Percentiles rank a stretch among this genome's conserved stretches.
Evolutionary conservation across 73 alveolate genomes (phyloP).

Genomic region (Paramecium sonneborni): DNA sequence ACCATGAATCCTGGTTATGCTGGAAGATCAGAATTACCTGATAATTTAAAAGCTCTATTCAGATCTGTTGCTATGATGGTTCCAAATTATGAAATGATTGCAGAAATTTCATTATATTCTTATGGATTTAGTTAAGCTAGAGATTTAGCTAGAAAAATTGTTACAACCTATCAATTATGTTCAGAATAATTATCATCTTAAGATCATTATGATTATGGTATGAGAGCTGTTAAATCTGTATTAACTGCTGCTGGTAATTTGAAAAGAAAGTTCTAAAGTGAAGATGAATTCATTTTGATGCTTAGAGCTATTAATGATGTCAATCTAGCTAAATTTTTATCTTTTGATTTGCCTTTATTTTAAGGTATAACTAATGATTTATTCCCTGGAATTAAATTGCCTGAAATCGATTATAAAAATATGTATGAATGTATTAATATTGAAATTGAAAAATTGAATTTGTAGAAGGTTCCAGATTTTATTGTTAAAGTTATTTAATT

Average conservation of each 20-base stretch:
- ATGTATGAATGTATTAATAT: slow-evolving; percentile 85
- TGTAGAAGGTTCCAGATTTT: slow-evolving; percentile 92
- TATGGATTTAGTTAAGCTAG: slow-evolving; percentile 96
- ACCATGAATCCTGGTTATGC: slow-evolving; percentile 99
- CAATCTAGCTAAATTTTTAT: slow-evolving; percentile 96
- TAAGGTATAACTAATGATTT: slow-evolving; percentile 96
- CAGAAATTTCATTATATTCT: slow-evolving; percentile 97
- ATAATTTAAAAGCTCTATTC: slow-evolving; percentile 93
- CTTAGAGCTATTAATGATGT: slow-evolving; percentile 98
- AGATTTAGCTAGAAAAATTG: slow-evolving; percentile 93
- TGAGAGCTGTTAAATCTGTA: slow-evolving; percentile 97
- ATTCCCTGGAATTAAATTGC: slow-evolving; percentile 98
- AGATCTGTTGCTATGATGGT: slow-evolving; percentile 99
- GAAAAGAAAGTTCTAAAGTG: slow-evolving; percentile 94
- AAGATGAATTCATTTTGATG: slow-evolving; percentile 95
- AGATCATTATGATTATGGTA: slow-evolving; percentile 98
- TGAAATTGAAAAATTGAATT: slow-evolving; percentile 78
- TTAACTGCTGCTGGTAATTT: slow-evolving; percentile 96
- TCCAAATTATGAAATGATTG: slow-evolving; percentile 98
- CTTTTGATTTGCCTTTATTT: slow-evolving; percentile 97
- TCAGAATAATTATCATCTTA: slow-evolving; percentile 97
- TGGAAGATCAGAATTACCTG: slow-evolving; percentile 98
- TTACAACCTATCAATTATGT: slow-evolving; percentile 93
- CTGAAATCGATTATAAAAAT: slow-evolving; percentile 97
- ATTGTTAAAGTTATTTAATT: slow-evolving; percentile 96